These are phyloP conservation scores for Herpetospermum pedunculosum DNA, from an alignment of 306 rosid genomes.

Conservation along the genomic window DNA sequence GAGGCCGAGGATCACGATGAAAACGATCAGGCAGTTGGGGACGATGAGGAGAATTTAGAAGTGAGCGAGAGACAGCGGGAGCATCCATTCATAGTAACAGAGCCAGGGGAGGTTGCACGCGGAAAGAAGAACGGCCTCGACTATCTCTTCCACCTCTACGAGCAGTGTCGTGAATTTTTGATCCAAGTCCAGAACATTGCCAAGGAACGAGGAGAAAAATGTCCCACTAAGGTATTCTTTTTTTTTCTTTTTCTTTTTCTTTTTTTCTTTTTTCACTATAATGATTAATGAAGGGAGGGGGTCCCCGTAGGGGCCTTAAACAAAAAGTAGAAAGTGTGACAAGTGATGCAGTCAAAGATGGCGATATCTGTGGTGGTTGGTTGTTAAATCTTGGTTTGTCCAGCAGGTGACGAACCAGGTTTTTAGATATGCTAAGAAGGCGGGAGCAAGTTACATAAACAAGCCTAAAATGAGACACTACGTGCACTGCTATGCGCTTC, in stretches of 20 bases:
- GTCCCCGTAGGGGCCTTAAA: not conserved
- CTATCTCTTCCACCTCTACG: conserved; percentile 84
- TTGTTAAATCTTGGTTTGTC: not conserved
- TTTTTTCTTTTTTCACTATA: not conserved
- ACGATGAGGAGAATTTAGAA: conserved; percentile 20
- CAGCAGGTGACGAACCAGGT: conserved; percentile 80
- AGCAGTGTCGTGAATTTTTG: conserved; percentile 83
- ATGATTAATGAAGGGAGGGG: not conserved
- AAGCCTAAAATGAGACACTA: conserved; percentile 99
- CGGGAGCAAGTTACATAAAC: conserved; percentile 90
- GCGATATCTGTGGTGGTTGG: not conserved
- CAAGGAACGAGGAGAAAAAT: conserved; percentile 88
- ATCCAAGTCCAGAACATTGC: conserved; percentile 79
- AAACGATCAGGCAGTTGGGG: conserved; percentile 25
- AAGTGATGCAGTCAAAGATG: conserved; percentile 8
- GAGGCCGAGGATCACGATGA: conserved; percentile 11
- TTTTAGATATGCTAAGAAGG: conserved; percentile 72
- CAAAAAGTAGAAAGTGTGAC: conserved; percentile 6
- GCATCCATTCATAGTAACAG: conserved; percentile 93
- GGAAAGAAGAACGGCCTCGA: conserved; percentile 97
- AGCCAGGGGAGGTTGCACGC: conserved; percentile 97
- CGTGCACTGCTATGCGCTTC: conserved; percentile 88
- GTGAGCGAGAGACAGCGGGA: conserved; percentile 64
- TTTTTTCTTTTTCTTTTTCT: not conserved
- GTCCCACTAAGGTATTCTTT: conserved; percentile 79